Conservation (phyloP, 2,329 filamentous ascomycete genomes). For the Endoconidiophora laricicola region DNA sequence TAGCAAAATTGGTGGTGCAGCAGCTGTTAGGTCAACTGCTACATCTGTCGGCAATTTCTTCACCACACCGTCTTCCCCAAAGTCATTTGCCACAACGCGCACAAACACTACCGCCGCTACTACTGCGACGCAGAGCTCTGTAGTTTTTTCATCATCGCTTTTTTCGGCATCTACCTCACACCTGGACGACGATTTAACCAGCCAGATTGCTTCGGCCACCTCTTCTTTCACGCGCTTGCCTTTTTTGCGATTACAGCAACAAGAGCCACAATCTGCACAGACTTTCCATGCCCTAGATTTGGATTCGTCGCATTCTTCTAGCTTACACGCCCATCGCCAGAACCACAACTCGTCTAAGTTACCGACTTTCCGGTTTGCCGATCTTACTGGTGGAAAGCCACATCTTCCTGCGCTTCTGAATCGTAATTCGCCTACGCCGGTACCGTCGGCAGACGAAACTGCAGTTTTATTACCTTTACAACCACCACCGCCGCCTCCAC, state of each 20-base stretch:
- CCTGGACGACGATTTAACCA: constrained; percentile 10
- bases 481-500: too few relatives aligned
- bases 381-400: constrained; percentile 22
- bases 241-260: constrained; percentile 3
- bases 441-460: too few relatives aligned
- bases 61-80: constrained; percentile 6
- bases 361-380: constrained; percentile 37
- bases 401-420: constrained; percentile 18
- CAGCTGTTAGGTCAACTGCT: constrained; percentile 1
- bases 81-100: constrained; percentile 7
- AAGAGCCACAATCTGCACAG: constrained; percentile 9
- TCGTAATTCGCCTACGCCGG: constrained; percentile 9
- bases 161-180: constrained; percentile 12
- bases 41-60: not conserved
- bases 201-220: constrained; percentile 7
- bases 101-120: constrained; percentile 3
- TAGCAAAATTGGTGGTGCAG: not conserved
- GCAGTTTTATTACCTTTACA: too few relatives aligned
- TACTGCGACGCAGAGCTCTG: constrained; percentile 6
- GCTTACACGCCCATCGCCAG: constrained; percentile 31
- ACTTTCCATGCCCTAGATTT: constrained; percentile 11
- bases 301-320: constrained; percentile 9
- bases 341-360: constrained; percentile 39
- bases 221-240: constrained; percentile 9
- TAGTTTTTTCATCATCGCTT: constrained; percentile 11